A percentile compares a stretch with the other conserved stretches of the same genome.
Evolutionary conservation across 805 yeast species (phyloP).

Genomic region (Brettanomyces nanus): DNA sequence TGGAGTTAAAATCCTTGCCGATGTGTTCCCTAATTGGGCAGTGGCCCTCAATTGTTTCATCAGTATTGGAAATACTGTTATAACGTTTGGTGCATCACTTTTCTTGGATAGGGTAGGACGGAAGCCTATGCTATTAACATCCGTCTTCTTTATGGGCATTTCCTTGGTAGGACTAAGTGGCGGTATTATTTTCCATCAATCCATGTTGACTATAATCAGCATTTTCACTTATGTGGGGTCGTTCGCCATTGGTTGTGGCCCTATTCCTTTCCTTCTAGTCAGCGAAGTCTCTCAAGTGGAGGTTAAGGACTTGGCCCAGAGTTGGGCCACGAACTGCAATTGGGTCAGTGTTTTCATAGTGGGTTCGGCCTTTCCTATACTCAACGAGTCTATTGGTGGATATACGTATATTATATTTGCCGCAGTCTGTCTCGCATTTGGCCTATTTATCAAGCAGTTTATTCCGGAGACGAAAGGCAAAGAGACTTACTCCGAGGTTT

Average conservation of each 20-base stretch:
- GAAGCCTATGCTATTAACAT: conserved; percentile 57
- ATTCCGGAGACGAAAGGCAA: conserved; percentile 78
- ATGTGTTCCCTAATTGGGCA: conserved; percentile 64
- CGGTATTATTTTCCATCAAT: conserved; percentile 46
- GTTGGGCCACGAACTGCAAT: conserved; percentile 85
- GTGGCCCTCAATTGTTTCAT: conserved; percentile 67
- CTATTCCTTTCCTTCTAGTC: conserved; percentile 85
- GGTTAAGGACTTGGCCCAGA: conserved; percentile 82
- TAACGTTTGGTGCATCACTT: conserved; percentile 68
- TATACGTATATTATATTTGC: conserved; percentile 72
- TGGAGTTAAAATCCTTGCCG: conserved; percentile 78
- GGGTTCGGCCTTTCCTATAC: conserved; percentile 73
- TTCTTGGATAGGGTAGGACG: conserved; percentile 73
- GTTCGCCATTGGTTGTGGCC: conserved; percentile 91
- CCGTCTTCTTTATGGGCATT: conserved; percentile 62
- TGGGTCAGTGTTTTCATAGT: conserved; percentile 85
- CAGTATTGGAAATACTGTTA: conserved; percentile 63
- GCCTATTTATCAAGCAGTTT: conserved; percentile 33
- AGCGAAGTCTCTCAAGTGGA: conserved; percentile 81
- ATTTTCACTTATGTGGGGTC: conserved; percentile 70
- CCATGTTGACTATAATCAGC: conserved; percentile 48
- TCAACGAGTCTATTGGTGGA: conserved; percentile 63
- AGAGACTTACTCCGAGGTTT: conserved; percentile 54
- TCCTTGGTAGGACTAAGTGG: conserved; percentile 55
- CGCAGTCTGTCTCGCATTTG: conserved; percentile 41